These are phyloP conservation scores for Colletotrichum lupini DNA, from an alignment of 2,329 filamentous ascomycete genomes.

Conservation along the genomic window DNA sequence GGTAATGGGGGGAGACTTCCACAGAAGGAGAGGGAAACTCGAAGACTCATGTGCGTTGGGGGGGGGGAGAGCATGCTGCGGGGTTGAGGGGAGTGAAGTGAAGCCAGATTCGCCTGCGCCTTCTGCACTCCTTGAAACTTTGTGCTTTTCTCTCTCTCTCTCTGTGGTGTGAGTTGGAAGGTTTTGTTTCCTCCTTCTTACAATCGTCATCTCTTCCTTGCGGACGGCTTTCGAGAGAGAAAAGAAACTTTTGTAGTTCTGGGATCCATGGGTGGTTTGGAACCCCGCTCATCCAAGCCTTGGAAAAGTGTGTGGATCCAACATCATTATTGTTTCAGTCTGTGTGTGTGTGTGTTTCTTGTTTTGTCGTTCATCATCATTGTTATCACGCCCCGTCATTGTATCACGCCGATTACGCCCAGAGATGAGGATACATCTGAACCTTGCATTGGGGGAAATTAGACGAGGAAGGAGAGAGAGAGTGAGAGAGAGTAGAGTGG, in stretches of 20 bases:
- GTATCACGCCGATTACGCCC: neutral
- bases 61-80: too few relatives aligned
- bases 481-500: neutral
- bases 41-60: too few relatives aligned
- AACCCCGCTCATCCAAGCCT: too few relatives aligned
- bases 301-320: too few relatives aligned
- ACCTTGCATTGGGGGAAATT: neutral
- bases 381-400: neutral
- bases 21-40: neutral
- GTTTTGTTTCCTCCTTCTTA: neutral
- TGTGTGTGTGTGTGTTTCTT: neutral
- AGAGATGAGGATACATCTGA: constrained; percentile 1
- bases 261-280: too few relatives aligned
- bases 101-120: constrained; percentile 24
- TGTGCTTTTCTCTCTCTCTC: too few relatives aligned
- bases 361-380: neutral
- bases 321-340: neutral
- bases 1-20: constrained; percentile 11
- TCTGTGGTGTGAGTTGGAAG: too few relatives aligned
- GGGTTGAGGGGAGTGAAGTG: neutral
- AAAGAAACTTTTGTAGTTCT: neutral
- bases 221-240: neutral
- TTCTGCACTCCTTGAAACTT: constrained; percentile 1
- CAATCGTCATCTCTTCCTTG: constrained; percentile 21
- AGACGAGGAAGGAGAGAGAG: neutral